Percentiles rank a stretch among this genome's conserved stretches.
These are phyloP conservation scores for Ophiostoma perfectum DNA, from an alignment of 2,329 filamentous ascomycete genomes.

Conservation along the genomic window DNA sequence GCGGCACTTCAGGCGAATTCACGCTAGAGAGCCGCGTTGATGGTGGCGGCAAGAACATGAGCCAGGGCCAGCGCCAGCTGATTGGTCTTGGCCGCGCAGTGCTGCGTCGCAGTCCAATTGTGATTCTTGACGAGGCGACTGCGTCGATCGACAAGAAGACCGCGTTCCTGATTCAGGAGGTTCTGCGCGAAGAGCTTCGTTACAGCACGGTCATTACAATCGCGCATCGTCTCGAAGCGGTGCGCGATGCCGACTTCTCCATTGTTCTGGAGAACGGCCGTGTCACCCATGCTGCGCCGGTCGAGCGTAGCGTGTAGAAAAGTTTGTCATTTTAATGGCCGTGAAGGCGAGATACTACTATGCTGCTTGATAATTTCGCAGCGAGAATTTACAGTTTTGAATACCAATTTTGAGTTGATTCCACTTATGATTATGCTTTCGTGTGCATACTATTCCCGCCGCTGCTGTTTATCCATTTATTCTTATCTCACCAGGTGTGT, in stretches of 20 bases:
- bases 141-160: constrained; percentile 58
- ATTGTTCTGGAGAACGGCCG: constrained; percentile 48
- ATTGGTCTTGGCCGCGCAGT: constrained; percentile 57
- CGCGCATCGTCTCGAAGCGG: constrained; percentile 60
- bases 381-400: too few relatives aligned
- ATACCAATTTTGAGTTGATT: too few relatives aligned
- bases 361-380: neutral
- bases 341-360: neutral
- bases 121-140: constrained; percentile 61
- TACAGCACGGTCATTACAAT: constrained; percentile 60
- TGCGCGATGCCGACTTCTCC: constrained; percentile 53
- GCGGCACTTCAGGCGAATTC: constrained; percentile 33
- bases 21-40: constrained; percentile 49
- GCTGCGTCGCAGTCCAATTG: constrained; percentile 53
- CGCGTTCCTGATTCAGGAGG: constrained; percentile 52
- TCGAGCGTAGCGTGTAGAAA: neutral
- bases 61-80: constrained; percentile 58
- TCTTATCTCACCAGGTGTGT: neutral
- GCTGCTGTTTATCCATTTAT: too few relatives aligned
- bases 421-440: too few relatives aligned
- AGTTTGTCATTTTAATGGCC: neutral
- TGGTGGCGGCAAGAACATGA: constrained; percentile 56
- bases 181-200: constrained; percentile 50
- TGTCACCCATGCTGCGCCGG: constrained; percentile 35
- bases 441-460: too few relatives aligned